Evolutionary conservation across 2,329 filamentous ascomycete genomes (phyloP), one percentile per base, ranked within the genome.

Genomic region (Xenoacremonium recifei): DNA sequence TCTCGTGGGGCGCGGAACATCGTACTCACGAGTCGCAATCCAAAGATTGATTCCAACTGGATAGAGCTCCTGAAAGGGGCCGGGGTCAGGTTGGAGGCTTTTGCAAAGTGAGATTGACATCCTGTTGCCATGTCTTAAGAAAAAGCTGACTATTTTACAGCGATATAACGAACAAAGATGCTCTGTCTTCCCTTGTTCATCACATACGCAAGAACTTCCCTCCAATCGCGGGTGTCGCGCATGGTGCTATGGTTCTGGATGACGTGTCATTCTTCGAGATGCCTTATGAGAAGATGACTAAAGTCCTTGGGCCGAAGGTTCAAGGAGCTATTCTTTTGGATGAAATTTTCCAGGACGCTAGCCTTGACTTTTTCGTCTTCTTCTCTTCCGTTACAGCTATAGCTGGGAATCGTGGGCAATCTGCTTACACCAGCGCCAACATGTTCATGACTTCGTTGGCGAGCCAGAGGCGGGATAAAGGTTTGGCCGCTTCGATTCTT

Each of bases 191-290:
- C 1, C 43, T 51, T 18, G 35, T 52, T 16, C 33, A 42, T 4
- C 20, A 40, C 0, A 55, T 66, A 5, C 34, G n/a, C 3, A 23
- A 18, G 7, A 52, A 49, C 1, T 50, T 61, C 43, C 65, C 65
- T 0, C 58, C 61, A 0, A 63, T 76, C 20, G 62, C 49, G 0
- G 73, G 73, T 13, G 66, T 74, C 1, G 61, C 59, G 1, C 62
- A 74, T 27, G 72, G 62, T 1, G 70, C 72, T 6, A 68, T 74
- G 66, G 63, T 75, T 3, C 57, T 76, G 0, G 42, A 54, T 3
- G 70, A 75, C 23, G 29, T 21, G 5, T 38, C 42, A 11, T 66
- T 71, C 21, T 38, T 45, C 6, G 51, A 67, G 11, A 58, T 68
- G 39, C 43, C 57, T 4, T 52, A 50, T 13, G 58, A 66, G 0